Evolutionary conservation across 1,139 yeast genomes (phyloP).

Genomic region (Kodamaea arcana): DNA sequence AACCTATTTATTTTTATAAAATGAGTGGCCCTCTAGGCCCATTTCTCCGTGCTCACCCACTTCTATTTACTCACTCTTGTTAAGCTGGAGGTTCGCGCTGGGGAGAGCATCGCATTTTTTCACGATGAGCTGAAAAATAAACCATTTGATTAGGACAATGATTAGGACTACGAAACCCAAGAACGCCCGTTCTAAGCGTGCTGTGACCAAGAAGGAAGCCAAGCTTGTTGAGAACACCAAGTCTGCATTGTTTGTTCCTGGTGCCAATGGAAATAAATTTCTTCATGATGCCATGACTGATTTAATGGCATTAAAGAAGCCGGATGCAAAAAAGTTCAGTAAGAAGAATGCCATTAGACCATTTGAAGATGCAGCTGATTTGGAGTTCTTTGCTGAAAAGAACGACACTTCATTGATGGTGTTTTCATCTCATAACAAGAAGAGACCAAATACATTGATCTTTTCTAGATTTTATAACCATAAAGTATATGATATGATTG

Average conservation of each 20-base stretch:
- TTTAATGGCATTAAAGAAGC: conserved; percentile 86
- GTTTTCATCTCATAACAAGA: conserved; percentile 78
- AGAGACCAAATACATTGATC: conserved; percentile 88
- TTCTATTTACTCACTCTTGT: too few species aligned
- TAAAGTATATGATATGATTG: conserved; percentile 91
- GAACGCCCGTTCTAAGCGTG: conserved; percentile 95
- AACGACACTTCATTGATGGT: conserved; percentile 87
- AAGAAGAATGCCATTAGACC: conserved; percentile 89
- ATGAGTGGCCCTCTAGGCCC: too few species aligned
- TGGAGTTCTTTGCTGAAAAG: conserved; percentile 92
- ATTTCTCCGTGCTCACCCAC: too few species aligned
- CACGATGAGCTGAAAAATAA: conserved; percentile 5
- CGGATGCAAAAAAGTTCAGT: conserved; percentile 79
- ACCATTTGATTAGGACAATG: conserved; percentile 34
- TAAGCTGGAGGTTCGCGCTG: too few species aligned
- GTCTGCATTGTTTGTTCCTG: conserved; percentile 88
- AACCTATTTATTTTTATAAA: too few species aligned
- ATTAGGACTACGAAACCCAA: conserved; percentile 76
- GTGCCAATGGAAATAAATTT: conserved; percentile 72
- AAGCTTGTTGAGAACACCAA: conserved; percentile 88
- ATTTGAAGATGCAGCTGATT: conserved; percentile 81
- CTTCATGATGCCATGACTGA: conserved; percentile 90
- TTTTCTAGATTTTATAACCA: conserved; percentile 87
- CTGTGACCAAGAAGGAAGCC: conserved; percentile 82
- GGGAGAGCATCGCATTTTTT: too few species aligned